Conservation (phyloP, 108 stramenopile species). For the Cyclostephanos tholiformis region DNA sequence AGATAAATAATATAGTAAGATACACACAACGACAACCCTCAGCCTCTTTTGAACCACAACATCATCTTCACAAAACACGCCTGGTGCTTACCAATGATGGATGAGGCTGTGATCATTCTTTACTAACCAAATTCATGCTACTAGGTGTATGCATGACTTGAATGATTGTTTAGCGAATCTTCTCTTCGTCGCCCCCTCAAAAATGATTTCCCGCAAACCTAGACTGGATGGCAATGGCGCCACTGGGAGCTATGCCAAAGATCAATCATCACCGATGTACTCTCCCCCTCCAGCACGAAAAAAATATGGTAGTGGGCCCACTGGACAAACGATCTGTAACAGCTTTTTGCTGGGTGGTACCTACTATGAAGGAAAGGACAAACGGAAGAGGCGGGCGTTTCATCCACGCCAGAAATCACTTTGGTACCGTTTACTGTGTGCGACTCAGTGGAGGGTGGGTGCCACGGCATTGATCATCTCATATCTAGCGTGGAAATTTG, state of each 20-base stretch:
- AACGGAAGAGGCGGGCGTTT: conserved; percentile 35
- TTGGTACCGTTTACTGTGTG: conserved; percentile 70
- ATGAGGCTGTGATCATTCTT: background rate
- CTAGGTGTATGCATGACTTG: background rate
- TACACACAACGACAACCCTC: too few relatives aligned
- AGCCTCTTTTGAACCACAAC: too few relatives aligned
- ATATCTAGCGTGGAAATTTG: conserved; percentile 41
- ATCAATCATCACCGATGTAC: conserved; percentile 17
- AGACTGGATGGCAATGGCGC: conserved; percentile 4
- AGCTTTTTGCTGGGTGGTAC: conserved; percentile 69
- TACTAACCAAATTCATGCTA: background rate
- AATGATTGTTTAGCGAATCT: background rate
- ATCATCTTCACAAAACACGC: too few relatives aligned
- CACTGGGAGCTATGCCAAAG: conserved; percentile 7
- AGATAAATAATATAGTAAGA: too few relatives aligned
- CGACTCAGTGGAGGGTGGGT: conserved; percentile 42
- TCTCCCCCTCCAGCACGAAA: conserved; percentile 24
- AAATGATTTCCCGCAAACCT: conserved; percentile 39
- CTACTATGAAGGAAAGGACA: conserved; percentile 72
- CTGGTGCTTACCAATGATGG: too few relatives aligned
- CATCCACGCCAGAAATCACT: conserved; percentile 51
- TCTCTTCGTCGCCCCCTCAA: background rate
- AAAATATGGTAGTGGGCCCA: conserved; percentile 14
- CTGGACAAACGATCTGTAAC: conserved; percentile 46
- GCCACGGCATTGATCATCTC: conserved; percentile 19